These are phyloP conservation scores for Elsinoe arachidis DNA, from an alignment of 2,329 filamentous ascomycete genomes.

Conservation along the genomic window DNA sequence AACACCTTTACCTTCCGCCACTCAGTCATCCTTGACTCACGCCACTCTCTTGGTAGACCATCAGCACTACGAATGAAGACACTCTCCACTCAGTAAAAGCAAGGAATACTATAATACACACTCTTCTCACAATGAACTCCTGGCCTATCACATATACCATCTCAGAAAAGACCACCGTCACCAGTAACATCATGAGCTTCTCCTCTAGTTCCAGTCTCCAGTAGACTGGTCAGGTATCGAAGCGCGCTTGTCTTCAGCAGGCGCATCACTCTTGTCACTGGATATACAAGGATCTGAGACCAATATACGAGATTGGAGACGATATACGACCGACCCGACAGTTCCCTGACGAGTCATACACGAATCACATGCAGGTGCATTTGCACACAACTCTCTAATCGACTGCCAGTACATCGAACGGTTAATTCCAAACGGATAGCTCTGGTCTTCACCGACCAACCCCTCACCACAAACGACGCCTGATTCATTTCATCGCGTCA, in stretches of 20 bases:
- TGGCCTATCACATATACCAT: not conserved
- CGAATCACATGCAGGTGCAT: conserved; percentile 5
- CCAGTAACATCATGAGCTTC: not conserved
- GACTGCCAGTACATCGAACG: conserved; percentile 14
- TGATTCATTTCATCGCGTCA: conserved; percentile 7
- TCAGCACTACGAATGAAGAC: not conserved
- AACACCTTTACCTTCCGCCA: not conserved
- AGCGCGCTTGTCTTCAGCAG: not conserved
- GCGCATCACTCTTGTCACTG: conserved; percentile 3
- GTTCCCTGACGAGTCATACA: not conserved
- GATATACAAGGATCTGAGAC: not conserved
- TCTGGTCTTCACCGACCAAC: conserved; percentile 14
- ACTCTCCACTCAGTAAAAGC: conserved; percentile 10
- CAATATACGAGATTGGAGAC: not conserved
- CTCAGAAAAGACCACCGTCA: conserved; percentile 6
- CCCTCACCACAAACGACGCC: not conserved
- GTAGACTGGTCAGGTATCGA: conserved; percentile 7
- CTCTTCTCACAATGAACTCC: conserved; percentile 11
- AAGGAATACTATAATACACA: conserved; percentile 5
- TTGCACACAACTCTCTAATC: conserved; percentile 4
- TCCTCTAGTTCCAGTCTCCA: conserved; percentile 7
- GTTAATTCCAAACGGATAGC: conserved; percentile 16
- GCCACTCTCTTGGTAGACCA: not conserved
- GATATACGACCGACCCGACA: not conserved
- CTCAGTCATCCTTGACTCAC: conserved; percentile 5